Base-by-base conservation (phyloP, 768 basidiomycete species). In the Pholiota molesta region DNA sequence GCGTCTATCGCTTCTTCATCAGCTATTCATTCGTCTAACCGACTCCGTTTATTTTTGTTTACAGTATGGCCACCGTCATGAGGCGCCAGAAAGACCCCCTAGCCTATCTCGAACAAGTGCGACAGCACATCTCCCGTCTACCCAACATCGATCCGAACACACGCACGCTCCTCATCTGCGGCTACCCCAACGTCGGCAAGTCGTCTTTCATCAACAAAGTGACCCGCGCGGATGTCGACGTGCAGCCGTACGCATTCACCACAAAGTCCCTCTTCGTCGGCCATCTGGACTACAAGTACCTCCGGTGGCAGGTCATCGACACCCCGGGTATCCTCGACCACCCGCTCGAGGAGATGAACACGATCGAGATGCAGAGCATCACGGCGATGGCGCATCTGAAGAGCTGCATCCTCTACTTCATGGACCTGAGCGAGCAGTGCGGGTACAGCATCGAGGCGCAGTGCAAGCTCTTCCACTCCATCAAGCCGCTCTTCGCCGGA, bases 171-270 rank as follows among this genome's bases (percentile, higher is more conserved):
- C 86, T 99, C 65, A 92, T 99, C 69, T 99, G 97, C 71, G 97
- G 97, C 59, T 99, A 99, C 78, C 97, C 97, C 17, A 99, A 99
- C 74, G 97, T 99, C 73, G 97, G 97, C 60, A 99, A 99, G 79
- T 97, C 95, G 14, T 97, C 95, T 23, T 99, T 99, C 77, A 95
- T 99, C 70, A 99, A 99, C 88, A 99, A 99, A 78, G 94, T 99
- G 72, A 99, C 97, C 21, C 90, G 97, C 55, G 97, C 97, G 55
- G 97, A 99, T 72, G 97, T 99, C 69, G 97, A 99, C 73, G 97
- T 99, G 31, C 97, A 99, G 76, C 97, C 97, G 39, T 99, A 99
- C 72, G 97, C 97, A 1, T 99, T 99, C 81, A 99, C 97, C 51
- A 99, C 97, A 31, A 99, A 98, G 77, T 95, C 94, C 0, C 90